Base-by-base conservation (phyloP, 2,329 filamentous ascomycete species). In the Microdochium nivale region DNA sequence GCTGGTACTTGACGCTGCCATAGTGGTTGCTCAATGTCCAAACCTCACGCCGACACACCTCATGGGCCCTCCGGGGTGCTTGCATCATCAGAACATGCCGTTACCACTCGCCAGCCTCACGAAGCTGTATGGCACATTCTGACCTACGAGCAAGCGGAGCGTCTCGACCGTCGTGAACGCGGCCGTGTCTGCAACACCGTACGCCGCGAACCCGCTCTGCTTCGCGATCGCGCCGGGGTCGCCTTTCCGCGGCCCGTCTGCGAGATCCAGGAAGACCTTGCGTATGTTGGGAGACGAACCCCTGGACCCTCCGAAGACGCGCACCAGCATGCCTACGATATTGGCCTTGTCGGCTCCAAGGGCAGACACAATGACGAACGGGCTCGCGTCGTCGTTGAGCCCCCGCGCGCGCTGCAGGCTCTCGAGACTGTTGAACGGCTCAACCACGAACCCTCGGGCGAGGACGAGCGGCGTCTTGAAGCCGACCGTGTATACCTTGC, bases 121-220 rank as follows among this genome's bases (percentile, higher is more conserved):
- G 71, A 95, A 95, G 68, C 88, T 90, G 68, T 90, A 92, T 5
- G 87, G 87, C 52, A 94, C 88, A 65, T 94, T 94, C 70, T 94
- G 88, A 10, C 89, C 89, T 11, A 92, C 87, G 24, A 95, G 75
- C 53, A 91, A 67, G 58, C 88, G 76, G 51, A 94, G 69, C 48
- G 84, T 92, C 69, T 94, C 87, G 4, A 92, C 88, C 2, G 87
- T 91, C 23, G 87, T 91, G 71, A 90, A 94, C 0, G 88, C 88
- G 52, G 84, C 86, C 30, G 90, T 86, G 66, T 95, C 88, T 24
- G 85, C 86, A 19, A 86, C 81, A 1, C 86, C 87, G 63, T 92
- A 94, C 7, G 87, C 83, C 24, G 84, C 85, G 76, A 90, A 95
- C 0, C 89, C 89, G 52, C 82, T 83, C 61, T 83, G 79, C 60